Evolutionary conservation across 164 flowering plant species (phyloP), one percentile per base, ranked within the genome.

Genomic region (Umbellularia californica): DNA sequence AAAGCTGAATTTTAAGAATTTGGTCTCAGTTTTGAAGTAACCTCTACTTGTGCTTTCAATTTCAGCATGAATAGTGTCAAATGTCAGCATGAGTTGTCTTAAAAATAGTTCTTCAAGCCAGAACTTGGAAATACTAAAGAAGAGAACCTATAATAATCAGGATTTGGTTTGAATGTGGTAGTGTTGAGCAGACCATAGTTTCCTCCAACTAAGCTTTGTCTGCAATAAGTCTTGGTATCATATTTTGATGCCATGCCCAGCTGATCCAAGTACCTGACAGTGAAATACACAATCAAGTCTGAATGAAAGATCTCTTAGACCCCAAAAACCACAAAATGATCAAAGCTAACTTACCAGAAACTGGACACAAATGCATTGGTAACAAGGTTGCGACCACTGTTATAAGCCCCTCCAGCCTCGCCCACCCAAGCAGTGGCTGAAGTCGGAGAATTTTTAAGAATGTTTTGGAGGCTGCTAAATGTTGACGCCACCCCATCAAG

Each of bases 341-440:
- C 23, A n/a, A 6, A 67, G 17, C 15, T 17, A 71, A 11, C 69
- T 77, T 85, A 95, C 99, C 99, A 95, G 86, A 95, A 93, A 78
- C 97, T 92, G 75, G 75, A 89, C 22, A 93, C 91, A 73, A 95
- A 95, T 30, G 98, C 84, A 81, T 95, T 89, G 30, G 88, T 82
- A 65, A 93, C 97, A 81, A 76, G 88, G 79, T 92, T 79, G 50
- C 67, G 93, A 63, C 98, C 99, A 68, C 99, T 95, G 83, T 93
- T 93, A 74, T 88, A 90, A 69, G 96, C 97, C 51, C 99, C 98
- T 75, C 99, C 99, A 24, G 97, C 84, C 75, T 95, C 99, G 55
- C 99, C 97, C 73, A 95, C 99, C 99, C 99, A 95, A 27, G 99
- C 93, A 33, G 65, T 78, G 35, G 90, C 87, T 22, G 87, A 72